phyloP scores from a whole-genome alignment of 2,329 filamentous ascomycete genomes.

The Westerdykella ornata region DNA sequence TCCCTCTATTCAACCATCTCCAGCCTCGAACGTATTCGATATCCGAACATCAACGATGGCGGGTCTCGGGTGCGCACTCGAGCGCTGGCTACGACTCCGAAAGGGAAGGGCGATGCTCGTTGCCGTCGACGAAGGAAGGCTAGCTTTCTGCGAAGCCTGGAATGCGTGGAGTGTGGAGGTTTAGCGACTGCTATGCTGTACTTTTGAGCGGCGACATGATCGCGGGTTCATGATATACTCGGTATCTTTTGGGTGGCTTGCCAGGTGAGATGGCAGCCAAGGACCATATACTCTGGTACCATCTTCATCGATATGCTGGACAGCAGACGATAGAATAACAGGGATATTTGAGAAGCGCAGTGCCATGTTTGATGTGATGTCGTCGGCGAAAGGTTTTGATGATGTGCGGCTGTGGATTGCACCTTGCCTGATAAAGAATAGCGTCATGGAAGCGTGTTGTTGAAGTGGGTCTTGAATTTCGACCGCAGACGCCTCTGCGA shows the following conservation, averaged over 20 bases:
- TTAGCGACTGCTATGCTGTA: constrained; percentile 10
- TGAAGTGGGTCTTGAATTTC: too few relatives aligned
- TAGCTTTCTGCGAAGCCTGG: constrained; percentile 11
- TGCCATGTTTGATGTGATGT: too few relatives aligned
- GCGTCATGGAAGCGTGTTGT: too few relatives aligned
- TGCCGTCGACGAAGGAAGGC: constrained; percentile 13
- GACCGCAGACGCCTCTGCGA: too few relatives aligned
- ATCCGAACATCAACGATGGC: constrained; percentile 19
- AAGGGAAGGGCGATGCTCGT: constrained; percentile 31
- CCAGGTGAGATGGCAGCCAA: constrained; percentile 15
- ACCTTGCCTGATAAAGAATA: too few relatives aligned
- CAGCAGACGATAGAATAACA: constrained; percentile 3
- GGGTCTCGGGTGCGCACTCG: constrained; percentile 18
- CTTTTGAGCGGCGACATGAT: constrained; percentile 10
- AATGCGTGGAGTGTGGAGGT: constrained; percentile 8
- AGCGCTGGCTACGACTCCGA: constrained; percentile 23
- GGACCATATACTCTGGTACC: constrained; percentile 22
- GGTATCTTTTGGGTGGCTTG: constrained; percentile 12
- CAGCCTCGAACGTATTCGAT: constrained; percentile 5
- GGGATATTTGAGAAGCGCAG: too few relatives aligned
- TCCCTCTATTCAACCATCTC: constrained; percentile 17
- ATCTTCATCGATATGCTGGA: constrained; percentile 17
- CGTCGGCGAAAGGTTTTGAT: too few relatives aligned
- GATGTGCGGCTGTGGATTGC: too few relatives aligned
- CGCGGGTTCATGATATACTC: constrained; percentile 6